Base-by-base conservation (phyloP, 805 yeast genomes). In the Pichia rugopelliculosa region DNA sequence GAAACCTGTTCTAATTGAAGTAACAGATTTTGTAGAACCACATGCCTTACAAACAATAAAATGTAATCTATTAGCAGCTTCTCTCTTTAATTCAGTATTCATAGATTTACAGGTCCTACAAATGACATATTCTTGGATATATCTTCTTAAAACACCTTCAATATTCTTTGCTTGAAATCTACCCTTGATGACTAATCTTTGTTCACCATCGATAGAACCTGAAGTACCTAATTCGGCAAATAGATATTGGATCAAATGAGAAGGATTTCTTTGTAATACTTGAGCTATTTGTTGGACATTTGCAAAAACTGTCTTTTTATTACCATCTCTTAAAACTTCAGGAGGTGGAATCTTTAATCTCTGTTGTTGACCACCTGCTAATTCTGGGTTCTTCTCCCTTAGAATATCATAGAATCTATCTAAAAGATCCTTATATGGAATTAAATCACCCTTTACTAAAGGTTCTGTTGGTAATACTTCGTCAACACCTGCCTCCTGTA, bases 221-320 rank as follows among this genome's bases (percentile, higher is more conserved):
- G 98, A 88, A 20, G 99, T 93, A 82, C 99, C 99, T 78, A 93
- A 77, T 74, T 93, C 99, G 1, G 98, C 97, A 71, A 93, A 93
- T 70, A 93, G 72, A 71, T 85, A 93, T 73, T 89, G 96, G 68
- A 93, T 93, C 56, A 93, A 82, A 72, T 93, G 99, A 64, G 93
- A 99, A 57, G 96, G 93, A 46, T 89, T 86, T 74, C 99, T 83
- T 70, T 93, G 97, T 74, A 93, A 77, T 48, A 89, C 93, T 58
- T 87, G 87, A 53, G 96, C 79, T 59, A 93, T 93, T 61, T 87
- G 96, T 72, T 90, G 96, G 56, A 93, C 90, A 69, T 93, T 93
- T 56, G 96, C 89, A 66, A 93, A 93, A 62, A 90, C 80, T 15
- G 99, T 89, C 79, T 90, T 93, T 73, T 93, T 93, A 64, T 81